Conservation (phyloP, 805 yeast genomes). For the Starmerella stigmatis region DNA sequence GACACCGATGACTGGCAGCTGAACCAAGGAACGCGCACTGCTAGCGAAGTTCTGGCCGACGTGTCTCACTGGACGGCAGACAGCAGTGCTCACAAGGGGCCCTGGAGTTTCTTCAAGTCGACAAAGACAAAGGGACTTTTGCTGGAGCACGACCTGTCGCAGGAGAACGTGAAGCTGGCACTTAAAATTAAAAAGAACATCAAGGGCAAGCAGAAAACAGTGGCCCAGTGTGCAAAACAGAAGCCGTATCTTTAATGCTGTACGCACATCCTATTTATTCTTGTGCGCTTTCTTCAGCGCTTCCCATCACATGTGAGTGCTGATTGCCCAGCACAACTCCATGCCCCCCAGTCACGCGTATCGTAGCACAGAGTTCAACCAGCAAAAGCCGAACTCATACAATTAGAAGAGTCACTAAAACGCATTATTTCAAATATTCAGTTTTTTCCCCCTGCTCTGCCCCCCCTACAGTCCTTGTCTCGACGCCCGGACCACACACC, state of each 20-base stretch:
- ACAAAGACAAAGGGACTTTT: conserved; percentile 45
- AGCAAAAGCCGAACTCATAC: no score
- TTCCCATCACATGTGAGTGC: no score
- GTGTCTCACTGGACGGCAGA: conserved; percentile 42
- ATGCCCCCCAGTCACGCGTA: no score
- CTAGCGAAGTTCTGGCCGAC: conserved; percentile 44
- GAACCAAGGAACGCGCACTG: conserved; percentile 42
- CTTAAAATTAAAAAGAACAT: conserved; percentile 5
- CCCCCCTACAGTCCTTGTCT: no score
- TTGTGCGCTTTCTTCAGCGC: no score
- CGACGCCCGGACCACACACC: no score
- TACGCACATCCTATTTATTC: no score
- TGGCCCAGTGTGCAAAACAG: conserved; percentile 16
- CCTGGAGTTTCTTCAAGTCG: conserved; percentile 11
- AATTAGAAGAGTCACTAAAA: no score
- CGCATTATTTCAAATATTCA: no score
- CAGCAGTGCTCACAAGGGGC: background rate
- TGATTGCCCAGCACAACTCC: no score
- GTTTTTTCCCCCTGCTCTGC: no score
- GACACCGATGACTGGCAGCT: conserved; percentile 90
- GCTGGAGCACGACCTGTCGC: conserved; percentile 74
- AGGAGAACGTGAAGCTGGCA: conserved; percentile 56
- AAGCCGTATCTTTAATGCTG: background rate
- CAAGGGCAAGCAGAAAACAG: conserved; percentile 15
- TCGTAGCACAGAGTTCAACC: no score